Percentiles rank a stretch among this genome's conserved stretches.
phyloP scores from a whole-genome alignment of 2,329 filamentous ascomycete species.

The Aspergillus fructus region DNA sequence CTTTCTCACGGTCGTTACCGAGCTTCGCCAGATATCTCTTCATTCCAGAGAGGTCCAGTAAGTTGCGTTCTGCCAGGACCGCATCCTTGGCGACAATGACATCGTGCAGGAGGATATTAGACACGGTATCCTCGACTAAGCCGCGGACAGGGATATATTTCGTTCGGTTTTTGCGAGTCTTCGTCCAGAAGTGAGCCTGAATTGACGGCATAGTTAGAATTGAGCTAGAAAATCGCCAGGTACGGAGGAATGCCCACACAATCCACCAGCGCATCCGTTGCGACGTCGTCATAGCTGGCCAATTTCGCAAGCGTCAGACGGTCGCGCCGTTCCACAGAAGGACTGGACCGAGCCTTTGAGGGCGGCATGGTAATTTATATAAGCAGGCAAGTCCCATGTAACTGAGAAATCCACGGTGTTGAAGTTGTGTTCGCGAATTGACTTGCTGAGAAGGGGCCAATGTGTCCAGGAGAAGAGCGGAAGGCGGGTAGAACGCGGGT shows the following conservation, averaged over 20 bases:
- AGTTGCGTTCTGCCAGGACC: constrained; percentile 65
- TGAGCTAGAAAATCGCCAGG: neutral
- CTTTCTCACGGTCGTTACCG: constrained; percentile 73
- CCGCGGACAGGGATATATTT: constrained; percentile 84
- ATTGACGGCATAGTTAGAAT: constrained; percentile 21
- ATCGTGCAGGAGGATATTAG: constrained; percentile 60
- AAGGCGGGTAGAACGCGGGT: constrained; percentile 6
- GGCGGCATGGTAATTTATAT: constrained; percentile 33
- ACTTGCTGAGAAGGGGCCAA: constrained; percentile 5
- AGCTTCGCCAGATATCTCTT: constrained; percentile 68
- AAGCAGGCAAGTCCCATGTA: constrained; percentile 15
- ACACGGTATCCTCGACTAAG: constrained; percentile 65
- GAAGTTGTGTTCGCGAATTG: constrained; percentile 6
- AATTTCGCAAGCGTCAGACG: constrained; percentile 83
- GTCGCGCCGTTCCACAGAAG: constrained; percentile 53
- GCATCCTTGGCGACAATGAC: constrained; percentile 74
- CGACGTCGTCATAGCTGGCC: constrained; percentile 89
- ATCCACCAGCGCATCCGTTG: constrained; percentile 93
- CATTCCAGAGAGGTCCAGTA: constrained; percentile 72
- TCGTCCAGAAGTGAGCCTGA: constrained; percentile 94
- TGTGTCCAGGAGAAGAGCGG: constrained; percentile 15
- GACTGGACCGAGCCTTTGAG: constrained; percentile 32
- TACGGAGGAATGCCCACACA: constrained; percentile 63
- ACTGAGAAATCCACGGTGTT: neutral
- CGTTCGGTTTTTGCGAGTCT: constrained; percentile 87